These are phyloP conservation scores for Neocallimastix lanati DNA, from an alignment of 192 early-diverging fungal genomes.

Conservation along the genomic window DNA sequence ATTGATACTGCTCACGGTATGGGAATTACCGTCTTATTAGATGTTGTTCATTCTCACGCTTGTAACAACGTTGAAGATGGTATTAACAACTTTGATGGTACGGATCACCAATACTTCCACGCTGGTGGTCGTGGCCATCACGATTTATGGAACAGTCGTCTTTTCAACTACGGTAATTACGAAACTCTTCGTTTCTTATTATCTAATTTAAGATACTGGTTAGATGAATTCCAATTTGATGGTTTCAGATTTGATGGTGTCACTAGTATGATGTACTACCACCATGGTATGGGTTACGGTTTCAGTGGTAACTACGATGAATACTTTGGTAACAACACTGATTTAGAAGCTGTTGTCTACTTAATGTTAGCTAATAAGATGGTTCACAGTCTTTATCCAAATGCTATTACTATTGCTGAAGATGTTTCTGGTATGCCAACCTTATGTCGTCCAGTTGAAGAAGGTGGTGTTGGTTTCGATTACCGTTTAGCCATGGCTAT, in stretches of 20 bases:
- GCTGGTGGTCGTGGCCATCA: slow-evolving; percentile 66
- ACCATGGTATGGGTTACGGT: slow-evolving; percentile 85
- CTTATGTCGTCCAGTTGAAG: slow-evolving; percentile 64
- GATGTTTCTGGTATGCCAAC: slow-evolving; percentile 98
- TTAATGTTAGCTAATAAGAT: slow-evolving; percentile 81
- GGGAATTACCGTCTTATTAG: slow-evolving; percentile 73
- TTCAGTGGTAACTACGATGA: slow-evolving; percentile 87
- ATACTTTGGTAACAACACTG: slow-evolving; percentile 75
- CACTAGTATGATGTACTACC: slow-evolving; percentile 85
- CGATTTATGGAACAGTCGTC: slow-evolving; percentile 78
- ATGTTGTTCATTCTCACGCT: slow-evolving; percentile 91
- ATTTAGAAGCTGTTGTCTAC: slow-evolving; percentile 72
- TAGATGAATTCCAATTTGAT: slow-evolving; percentile 73
- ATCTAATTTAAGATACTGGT: slow-evolving; percentile 85
- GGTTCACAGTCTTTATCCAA: slow-evolving; percentile 59
- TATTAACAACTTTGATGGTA: slow-evolving; percentile 87
- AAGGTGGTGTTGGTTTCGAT: slow-evolving; percentile 93
- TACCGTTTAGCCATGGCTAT: slow-evolving; percentile 91
- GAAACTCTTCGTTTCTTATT: slow-evolving; percentile 85
- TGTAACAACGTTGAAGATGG: slow-evolving; percentile 90
- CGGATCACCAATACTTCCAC: slow-evolving; percentile 93
- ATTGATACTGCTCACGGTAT: slow-evolving; percentile 79
- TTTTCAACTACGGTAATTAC: slow-evolving; percentile 88
- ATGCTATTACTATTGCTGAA: slow-evolving; percentile 81
- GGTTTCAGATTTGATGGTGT: slow-evolving; percentile 98